A percentile compares a stretch with the other conserved stretches of the same genome.
Conservation (phyloP, 495 filamentous ascomycete species). For the Xanthoparmelia taractica region DNA sequence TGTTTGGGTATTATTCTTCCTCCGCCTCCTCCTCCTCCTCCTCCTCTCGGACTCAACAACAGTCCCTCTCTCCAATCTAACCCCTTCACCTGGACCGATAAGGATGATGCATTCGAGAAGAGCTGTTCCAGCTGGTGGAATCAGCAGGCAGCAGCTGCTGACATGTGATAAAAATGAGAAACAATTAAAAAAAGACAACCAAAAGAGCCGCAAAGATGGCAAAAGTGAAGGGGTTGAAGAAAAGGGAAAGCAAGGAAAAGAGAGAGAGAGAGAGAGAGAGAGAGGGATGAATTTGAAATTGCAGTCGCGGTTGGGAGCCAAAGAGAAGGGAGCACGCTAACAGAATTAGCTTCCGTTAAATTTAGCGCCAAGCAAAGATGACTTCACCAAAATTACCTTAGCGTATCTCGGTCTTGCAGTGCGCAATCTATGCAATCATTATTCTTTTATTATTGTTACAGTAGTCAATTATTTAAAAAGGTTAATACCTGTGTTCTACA, state of each 20-base stretch:
- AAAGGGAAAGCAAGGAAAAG: too few relatives aligned
- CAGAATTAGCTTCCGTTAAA: neutral
- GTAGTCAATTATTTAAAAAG: too few relatives aligned
- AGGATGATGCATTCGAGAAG: conserved; percentile 14
- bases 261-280: neutral
- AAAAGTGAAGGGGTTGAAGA: neutral
- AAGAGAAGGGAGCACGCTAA: conserved; percentile 2
- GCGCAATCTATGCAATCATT: neutral
- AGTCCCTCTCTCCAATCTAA: conserved; percentile 10
- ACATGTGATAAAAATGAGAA: conserved; percentile 18
- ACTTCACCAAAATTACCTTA: neutral
- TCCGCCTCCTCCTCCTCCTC: too few relatives aligned
- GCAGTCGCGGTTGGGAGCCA: conserved; percentile 6
- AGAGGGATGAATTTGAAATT: neutral
- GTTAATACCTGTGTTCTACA: too few relatives aligned
- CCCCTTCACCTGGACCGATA: conserved; percentile 15
- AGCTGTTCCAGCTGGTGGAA: conserved; percentile 15
- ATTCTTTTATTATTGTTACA: too few relatives aligned
- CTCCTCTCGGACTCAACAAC: conserved; percentile 5
- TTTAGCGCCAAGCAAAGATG: conserved; percentile 2
- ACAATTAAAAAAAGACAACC: conserved; percentile 3
- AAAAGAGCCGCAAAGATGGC: conserved; percentile 4
- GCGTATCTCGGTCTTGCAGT: neutral
- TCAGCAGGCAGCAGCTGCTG: conserved; percentile 15
- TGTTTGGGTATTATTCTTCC: too few relatives aligned